Base-by-base conservation (phyloP, 1,284 basidiomycete genomes). In the Cerioporus squamosus region DNA sequence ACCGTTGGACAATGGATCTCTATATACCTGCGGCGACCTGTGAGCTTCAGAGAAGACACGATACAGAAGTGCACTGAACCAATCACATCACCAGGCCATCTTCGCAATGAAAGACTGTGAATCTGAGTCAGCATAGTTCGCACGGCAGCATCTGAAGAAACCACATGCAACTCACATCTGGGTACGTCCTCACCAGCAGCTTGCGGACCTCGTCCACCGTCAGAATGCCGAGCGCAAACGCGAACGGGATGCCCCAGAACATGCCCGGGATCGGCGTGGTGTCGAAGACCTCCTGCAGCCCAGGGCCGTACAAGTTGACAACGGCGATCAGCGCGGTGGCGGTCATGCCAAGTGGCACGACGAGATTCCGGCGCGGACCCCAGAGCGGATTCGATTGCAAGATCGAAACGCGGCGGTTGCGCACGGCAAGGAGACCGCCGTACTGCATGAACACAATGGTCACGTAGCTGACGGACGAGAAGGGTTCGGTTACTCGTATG, bases 381-480 rank as follows among this genome's bases (percentile, higher is more conserved):
- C 81, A 75, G 49, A 63, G 36, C 14, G 51, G 57, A 50, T 53
- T 64, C 3, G 64, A 63, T 52, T 63, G 55, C 36, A 63, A 55
- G 20, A 64, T 57, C 6, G 55, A 65, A 9, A 58, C 58, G 36
- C 62, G 63, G 18, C 53, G 51, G 47, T 61, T 61, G 23, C 60
- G 59, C 23, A 57, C 55, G 6, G 52, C 23, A 9, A 59, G 51
- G 23, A 68, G 68, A 39, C 65, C 73, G 64, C 79, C 85, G 79
- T 83, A 89, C 74, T 90, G 88, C 80, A 86, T 85, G 59, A 88
- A 77, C 5, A 68, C 67, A 44, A 68, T 65, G 6, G 67, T 63
- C 48, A 90, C 82, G 42, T 90, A 77, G 31, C 83, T 88, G 74
- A 83, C 84, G 86, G 69, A 22, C 23, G 22, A 22, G 14, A 44